These are phyloP conservation scores for Brassica incana DNA, from an alignment of 345 rosid species.

Conservation along the genomic window DNA sequence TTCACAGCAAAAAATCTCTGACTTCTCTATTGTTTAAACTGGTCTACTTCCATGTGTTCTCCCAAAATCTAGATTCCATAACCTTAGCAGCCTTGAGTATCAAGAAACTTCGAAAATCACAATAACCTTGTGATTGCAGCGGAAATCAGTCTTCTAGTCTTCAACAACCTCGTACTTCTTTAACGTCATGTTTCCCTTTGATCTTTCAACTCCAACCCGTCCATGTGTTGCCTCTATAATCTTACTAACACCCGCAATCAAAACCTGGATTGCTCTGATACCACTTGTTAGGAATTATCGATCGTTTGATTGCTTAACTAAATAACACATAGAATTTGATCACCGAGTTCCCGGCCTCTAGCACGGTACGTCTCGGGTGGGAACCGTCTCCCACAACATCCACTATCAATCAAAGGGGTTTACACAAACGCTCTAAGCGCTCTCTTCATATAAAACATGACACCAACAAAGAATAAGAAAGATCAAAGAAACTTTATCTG, in stretches of 20 bases:
- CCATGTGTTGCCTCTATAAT: not conserved
- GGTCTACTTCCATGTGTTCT: not conserved
- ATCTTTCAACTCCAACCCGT: not conserved
- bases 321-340: no score
- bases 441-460: no score
- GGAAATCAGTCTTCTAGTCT: not conserved
- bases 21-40: not conserved
- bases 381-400: no score
- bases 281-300: no score
- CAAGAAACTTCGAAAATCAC: no score
- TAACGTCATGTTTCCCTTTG: not conserved
- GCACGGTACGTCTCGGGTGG: no score
- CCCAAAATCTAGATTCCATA: not conserved
- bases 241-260: not conserved
- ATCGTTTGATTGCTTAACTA: no score
- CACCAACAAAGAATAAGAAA: no score
- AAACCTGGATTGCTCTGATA: not conserved
- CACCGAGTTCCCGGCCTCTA: no score
- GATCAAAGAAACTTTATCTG: no score
- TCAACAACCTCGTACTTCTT: not conserved
- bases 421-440: no score
- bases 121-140: not conserved
- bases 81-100: not conserved
- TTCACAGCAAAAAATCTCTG: not conserved
- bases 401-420: no score